These are phyloP conservation scores for Straminergon stramineum DNA, from an alignment of 225 moss, liverwort and hornwort genomes.

Conservation along the genomic window DNA sequence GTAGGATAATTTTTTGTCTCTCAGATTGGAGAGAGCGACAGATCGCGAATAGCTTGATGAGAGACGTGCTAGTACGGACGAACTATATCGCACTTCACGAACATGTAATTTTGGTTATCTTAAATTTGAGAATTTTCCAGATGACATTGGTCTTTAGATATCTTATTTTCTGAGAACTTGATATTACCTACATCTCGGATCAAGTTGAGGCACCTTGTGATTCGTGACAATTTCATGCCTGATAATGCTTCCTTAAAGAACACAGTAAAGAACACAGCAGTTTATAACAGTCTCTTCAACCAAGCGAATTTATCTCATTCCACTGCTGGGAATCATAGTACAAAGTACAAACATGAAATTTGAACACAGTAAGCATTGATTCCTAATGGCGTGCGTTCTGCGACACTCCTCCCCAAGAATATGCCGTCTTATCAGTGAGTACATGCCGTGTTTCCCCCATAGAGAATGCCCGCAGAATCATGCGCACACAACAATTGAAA, in stretches of 20 bases:
- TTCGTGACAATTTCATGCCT: not conserved
- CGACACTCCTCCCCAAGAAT: not conserved
- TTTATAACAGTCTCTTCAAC: too few species aligned
- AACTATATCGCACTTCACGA: not conserved
- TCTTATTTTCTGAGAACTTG: not conserved
- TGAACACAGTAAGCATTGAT: too few species aligned
- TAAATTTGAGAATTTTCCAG: not conserved
- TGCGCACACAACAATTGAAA: not conserved
- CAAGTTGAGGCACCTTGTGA: too few species aligned
- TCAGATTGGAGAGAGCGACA: conserved; percentile 6
- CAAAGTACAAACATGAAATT: not conserved
- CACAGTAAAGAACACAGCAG: too few species aligned
- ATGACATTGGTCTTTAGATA: not conserved
- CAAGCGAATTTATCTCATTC: not conserved
- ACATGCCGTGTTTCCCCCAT: too few species aligned
- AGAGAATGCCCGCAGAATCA: too few species aligned
- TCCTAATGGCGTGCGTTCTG: too few species aligned
- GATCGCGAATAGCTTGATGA: not conserved
- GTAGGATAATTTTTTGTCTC: conserved; percentile 15
- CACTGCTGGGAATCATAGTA: not conserved
- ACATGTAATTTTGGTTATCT: conserved; percentile 24
- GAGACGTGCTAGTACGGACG: not conserved
- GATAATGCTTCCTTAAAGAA: not conserved
- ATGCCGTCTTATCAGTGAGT: not conserved
- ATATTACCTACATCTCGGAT: not conserved